A percentile compares a stretch with the other conserved stretches of the same genome.
These are phyloP conservation scores for Heracleum sosnowskyi DNA, from an alignment of 129 eudicot genomes.

Conservation along the genomic window DNA sequence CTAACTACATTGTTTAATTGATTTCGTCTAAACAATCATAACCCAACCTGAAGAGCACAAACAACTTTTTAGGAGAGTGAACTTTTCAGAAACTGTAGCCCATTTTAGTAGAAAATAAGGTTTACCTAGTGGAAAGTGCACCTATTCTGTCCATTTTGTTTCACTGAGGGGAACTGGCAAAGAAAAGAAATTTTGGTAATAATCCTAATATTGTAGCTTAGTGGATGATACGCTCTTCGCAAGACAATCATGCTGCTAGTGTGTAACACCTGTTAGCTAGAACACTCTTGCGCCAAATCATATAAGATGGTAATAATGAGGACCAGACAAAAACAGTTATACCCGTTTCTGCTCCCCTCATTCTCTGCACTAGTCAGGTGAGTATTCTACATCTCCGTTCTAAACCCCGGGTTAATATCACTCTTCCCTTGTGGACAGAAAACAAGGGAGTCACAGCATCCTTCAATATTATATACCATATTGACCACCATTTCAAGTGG, in stretches of 20 bases:
- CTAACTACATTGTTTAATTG: background rate
- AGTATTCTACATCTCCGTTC: background rate
- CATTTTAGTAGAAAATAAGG: background rate
- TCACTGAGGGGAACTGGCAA: background rate
- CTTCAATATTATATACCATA: background rate
- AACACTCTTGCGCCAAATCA: background rate
- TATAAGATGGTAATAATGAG: constrained; percentile 1
- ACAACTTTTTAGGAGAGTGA: background rate
- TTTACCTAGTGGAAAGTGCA: background rate
- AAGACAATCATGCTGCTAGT: background rate
- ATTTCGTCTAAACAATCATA: background rate
- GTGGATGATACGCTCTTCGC: background rate
- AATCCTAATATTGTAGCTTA: background rate
- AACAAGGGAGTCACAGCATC: background rate
- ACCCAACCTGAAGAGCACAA: background rate
- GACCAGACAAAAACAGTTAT: background rate
- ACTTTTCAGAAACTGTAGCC: background rate
- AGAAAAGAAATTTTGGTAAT: background rate
- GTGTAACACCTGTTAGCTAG: background rate
- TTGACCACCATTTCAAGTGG: background rate
- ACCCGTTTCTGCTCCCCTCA: background rate
- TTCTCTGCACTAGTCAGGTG: background rate
- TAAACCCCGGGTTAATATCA: background rate
- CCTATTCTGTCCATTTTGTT: background rate
- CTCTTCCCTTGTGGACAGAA: constrained; percentile 1